Percentiles rank a stretch among this genome's conserved stretches.
Conservation (phyloP, 202 grass and related monocot species). For the Zizania palustris region DNA sequence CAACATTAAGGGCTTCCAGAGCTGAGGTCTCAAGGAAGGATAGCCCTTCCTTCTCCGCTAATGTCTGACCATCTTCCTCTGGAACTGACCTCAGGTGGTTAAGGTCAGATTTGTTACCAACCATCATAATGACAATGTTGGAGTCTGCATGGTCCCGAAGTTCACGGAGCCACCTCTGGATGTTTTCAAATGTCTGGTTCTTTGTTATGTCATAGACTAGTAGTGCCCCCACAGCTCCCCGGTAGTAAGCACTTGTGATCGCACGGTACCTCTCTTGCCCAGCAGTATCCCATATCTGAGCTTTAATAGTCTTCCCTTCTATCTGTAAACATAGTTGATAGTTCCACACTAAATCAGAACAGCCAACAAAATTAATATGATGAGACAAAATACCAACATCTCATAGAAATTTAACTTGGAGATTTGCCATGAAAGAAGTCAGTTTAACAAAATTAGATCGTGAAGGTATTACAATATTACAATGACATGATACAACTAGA, state of each 20-base stretch:
- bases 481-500: background rate
- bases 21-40: slow-evolving; percentile 81
- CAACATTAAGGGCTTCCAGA: slow-evolving; percentile 74
- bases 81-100: slow-evolving; percentile 71
- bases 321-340: slow-evolving; percentile 44
- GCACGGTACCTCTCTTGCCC: slow-evolving; percentile 87
- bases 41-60: slow-evolving; percentile 77
- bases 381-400: background rate
- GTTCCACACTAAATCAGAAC: slow-evolving; percentile 30
- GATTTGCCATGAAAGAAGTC: background rate
- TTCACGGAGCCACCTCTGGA: slow-evolving; percentile 76
- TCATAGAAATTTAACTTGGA: background rate
- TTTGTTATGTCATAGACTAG: slow-evolving; percentile 87
- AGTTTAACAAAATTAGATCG: background rate
- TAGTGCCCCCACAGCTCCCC: slow-evolving; percentile 79
- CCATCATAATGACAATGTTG: slow-evolving; percentile 86
- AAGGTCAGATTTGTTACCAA: slow-evolving; percentile 81
- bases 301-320: slow-evolving; percentile 79
- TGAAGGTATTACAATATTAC: background rate
- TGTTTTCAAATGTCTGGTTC: slow-evolving; percentile 85
- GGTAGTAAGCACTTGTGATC: slow-evolving; percentile 89
- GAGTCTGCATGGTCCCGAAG: slow-evolving; percentile 80
- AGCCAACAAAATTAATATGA: background rate
- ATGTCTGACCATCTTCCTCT: slow-evolving; percentile 66
- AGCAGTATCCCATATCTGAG: slow-evolving; percentile 89